Conservation (phyloP, 352 stramenopile genomes). For the Phytophthora pluvialis region DNA sequence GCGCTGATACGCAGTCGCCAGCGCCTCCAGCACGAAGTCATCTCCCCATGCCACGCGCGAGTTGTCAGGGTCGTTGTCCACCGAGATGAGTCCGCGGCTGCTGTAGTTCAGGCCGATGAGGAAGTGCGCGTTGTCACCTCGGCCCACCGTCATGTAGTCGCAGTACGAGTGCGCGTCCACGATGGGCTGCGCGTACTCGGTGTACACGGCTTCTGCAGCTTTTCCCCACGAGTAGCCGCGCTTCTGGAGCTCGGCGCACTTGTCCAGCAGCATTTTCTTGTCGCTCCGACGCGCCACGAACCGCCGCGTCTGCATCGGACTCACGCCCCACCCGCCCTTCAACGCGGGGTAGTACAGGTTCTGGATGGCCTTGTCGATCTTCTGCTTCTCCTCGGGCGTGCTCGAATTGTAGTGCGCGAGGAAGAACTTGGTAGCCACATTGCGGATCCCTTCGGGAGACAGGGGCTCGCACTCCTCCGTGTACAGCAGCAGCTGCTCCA, state of each 20-base stretch:
- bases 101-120: conserved; percentile 87
- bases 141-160: conserved; percentile 86
- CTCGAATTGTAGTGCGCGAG: conserved; percentile 71
- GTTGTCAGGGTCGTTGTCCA: conserved; percentile 83
- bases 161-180: conserved; percentile 83
- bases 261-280: conserved; percentile 77
- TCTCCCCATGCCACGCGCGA: conserved; percentile 87
- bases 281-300: conserved; percentile 74
- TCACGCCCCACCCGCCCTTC: conserved; percentile 84
- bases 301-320: conserved; percentile 80
- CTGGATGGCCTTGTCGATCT: conserved; percentile 85
- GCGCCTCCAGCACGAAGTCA: conserved; percentile 84
- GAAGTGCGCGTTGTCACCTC: conserved; percentile 78
- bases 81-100: conserved; percentile 72
- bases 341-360: conserved; percentile 88
- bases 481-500: conserved; percentile 88
- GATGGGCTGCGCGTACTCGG: conserved; percentile 70
- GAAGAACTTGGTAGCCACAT: conserved; percentile 83
- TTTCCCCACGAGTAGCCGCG: conserved; percentile 78
- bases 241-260: conserved; percentile 82
- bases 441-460: conserved; percentile 66
- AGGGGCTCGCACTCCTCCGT: conserved; percentile 86
- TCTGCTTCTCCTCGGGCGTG: conserved; percentile 62
- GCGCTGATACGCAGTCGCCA: conserved; percentile 87
- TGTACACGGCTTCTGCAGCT: conserved; percentile 83